Conservation (phyloP, 352 stramenopile genomes). For the Globisporangium okanoganense region DNA sequence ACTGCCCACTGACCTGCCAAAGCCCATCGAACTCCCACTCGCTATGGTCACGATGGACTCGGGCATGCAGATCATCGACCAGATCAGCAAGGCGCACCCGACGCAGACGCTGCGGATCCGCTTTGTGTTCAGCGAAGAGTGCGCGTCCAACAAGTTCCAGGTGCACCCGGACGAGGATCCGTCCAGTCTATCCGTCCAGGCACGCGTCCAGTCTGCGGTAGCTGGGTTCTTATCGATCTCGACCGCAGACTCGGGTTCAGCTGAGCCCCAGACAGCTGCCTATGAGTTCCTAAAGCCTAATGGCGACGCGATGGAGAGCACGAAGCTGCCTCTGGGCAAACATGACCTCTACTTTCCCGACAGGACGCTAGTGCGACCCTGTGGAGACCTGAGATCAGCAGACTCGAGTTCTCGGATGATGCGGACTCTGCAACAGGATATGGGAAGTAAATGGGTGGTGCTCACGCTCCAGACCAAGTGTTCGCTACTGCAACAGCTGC, state of each 20-base stretch:
- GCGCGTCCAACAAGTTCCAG: constrained; percentile 35
- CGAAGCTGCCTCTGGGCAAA: constrained; percentile 41
- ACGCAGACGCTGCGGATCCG: constrained; percentile 35
- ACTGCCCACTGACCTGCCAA: constrained; percentile 34
- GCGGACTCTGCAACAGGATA: constrained; percentile 3
- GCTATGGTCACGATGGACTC: constrained; percentile 70
- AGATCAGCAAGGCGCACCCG: constrained; percentile 27
- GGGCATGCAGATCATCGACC: constrained; percentile 39
- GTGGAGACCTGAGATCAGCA: constrained; percentile 12
- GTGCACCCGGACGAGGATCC: constrained; percentile 42
- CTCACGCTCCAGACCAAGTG: constrained; percentile 29
- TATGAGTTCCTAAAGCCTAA: constrained; percentile 32
- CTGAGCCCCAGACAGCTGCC: constrained; percentile 20
- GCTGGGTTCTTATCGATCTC: constrained; percentile 55
- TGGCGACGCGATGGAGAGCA: background rate
- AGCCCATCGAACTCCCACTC: constrained; percentile 43
- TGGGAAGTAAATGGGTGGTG: constrained; percentile 27
- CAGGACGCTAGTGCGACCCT: constrained; percentile 27
- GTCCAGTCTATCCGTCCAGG: constrained; percentile 28
- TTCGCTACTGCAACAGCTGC: constrained; percentile 36
- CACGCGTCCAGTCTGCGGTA: constrained; percentile 34
- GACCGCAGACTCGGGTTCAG: constrained; percentile 36
- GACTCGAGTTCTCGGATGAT: constrained; percentile 2
- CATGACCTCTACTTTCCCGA: constrained; percentile 32
- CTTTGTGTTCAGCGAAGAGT: constrained; percentile 55